Base-by-base conservation (phyloP, 2,329 filamentous ascomycete species). In the Sporothrix schenckii region DNA sequence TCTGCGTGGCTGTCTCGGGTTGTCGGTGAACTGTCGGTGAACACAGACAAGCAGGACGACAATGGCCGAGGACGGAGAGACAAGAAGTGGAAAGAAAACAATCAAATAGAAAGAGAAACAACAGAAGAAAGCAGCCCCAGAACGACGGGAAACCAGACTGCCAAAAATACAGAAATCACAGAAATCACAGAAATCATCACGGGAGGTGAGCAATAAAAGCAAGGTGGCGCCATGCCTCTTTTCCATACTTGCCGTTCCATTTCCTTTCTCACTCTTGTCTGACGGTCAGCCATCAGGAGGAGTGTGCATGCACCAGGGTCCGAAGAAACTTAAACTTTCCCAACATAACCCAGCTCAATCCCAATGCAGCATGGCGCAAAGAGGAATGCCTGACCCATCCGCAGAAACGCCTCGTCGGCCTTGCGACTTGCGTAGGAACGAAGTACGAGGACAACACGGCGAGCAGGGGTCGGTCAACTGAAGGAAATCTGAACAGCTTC, bases 341-440 rank as follows among this genome's bases (percentile, higher is more conserved):
- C 34, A 34, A 34, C 34, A 16, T 21, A 14, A 49, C 44, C 39
- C 56, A 61, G 14, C 14, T 27, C 53, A 54, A 13, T 14, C 52
- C 56, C 21, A 61, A 61, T 61, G 4, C 58, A 63, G 58, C 39
- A n/a, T 63, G 58, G 58, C 58, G 13, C 47, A 54, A 21, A 27
- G 30, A 50, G 60, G n/a, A 24, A 27, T 41, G 30, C 49, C 49
- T 19, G 7, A 2, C 19, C 49, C 49, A n/a, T 16, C 5, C 49
- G 16, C 16, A 16, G 49, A 50, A 50, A 50, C 49, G 49, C 49
- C 49, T 50, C 49, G 19, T 50, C 16, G 5, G 21, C 3, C 14
- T 44, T 14, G 41, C 41, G 41, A 2, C 41, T 13, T 50, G 16
- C 49, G 49, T 50, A 2, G 6, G 49, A 50, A 21, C 49, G 49